Percentiles rank a stretch among this genome's conserved stretches.
These are phyloP conservation scores for Starmerella bombicola DNA, from an alignment of 805 yeast genomes.

Conservation along the genomic window DNA sequence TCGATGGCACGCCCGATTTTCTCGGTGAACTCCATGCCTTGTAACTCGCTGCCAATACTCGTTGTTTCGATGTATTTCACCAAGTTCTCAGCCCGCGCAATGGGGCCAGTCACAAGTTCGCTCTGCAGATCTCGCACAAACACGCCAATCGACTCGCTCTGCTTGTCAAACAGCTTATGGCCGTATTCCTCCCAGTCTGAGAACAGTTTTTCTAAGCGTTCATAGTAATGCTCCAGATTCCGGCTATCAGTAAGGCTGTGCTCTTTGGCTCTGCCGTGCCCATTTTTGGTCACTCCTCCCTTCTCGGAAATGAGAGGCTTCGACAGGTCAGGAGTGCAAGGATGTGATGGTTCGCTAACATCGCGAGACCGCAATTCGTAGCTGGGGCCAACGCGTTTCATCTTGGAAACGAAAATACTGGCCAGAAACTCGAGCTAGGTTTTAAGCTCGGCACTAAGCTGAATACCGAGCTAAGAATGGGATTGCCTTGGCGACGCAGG, in stretches of 20 bases:
- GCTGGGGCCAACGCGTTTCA: too few relatives aligned
- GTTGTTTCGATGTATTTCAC: constrained; percentile 24
- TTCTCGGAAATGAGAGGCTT: too few relatives aligned
- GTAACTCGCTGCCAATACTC: constrained; percentile 23
- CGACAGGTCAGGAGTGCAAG: too few relatives aligned
- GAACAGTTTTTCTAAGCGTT: constrained; percentile 16
- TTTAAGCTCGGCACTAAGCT: too few relatives aligned
- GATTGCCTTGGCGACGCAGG: too few relatives aligned
- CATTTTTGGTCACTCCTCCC: too few relatives aligned
- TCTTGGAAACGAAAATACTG: too few relatives aligned
- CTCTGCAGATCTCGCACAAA: constrained; percentile 25
- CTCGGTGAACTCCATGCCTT: constrained; percentile 18
- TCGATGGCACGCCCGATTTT: constrained; percentile 25
- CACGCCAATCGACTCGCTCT: constrained; percentile 23
- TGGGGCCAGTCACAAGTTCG: constrained; percentile 26
- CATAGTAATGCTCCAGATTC: constrained; percentile 1
- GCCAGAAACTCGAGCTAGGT: too few relatives aligned
- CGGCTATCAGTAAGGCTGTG: background rate
- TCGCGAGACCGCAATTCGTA: too few relatives aligned
- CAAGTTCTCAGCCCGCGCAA: constrained; percentile 27
- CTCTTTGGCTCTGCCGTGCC: too few relatives aligned
- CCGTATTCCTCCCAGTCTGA: constrained; percentile 28
- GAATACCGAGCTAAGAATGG: too few relatives aligned
- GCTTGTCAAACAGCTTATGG: constrained; percentile 24
- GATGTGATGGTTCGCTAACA: too few relatives aligned